Evolutionary conservation across 1,139 yeast species (phyloP).

Genomic region (Wickerhamomyces sp.): DNA sequence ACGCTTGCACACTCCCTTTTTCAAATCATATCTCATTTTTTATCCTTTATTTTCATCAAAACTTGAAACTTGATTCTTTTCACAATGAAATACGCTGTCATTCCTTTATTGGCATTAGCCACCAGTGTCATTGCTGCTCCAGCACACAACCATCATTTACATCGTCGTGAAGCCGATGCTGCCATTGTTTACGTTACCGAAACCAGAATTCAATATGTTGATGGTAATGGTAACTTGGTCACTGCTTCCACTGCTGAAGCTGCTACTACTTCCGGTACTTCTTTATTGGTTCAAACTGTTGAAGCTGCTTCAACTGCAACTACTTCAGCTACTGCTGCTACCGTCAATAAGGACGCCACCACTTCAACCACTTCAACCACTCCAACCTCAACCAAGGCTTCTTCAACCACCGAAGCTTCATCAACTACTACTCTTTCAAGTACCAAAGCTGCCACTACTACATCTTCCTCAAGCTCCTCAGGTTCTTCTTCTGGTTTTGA

Average conservation of each 20-base stretch:
- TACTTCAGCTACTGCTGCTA: slow-evolving; percentile 23
- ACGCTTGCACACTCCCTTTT: not conserved
- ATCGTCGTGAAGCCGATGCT: slow-evolving; percentile 44
- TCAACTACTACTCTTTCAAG: slow-evolving; percentile 11
- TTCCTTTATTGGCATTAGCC: slow-evolving; percentile 29
- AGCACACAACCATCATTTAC: slow-evolving; percentile 48
- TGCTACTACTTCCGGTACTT: slow-evolving; percentile 9
- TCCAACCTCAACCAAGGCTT: slow-evolving; percentile 17
- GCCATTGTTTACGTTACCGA: slow-evolving; percentile 53
- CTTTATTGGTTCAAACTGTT: not conserved
- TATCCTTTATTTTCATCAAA: not conserved
- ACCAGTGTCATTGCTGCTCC: slow-evolving; percentile 41
- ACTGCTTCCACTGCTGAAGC: slow-evolving; percentile 21
- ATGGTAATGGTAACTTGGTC: slow-evolving; percentile 32
- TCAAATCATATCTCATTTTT: not conserved
- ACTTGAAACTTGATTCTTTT: not conserved
- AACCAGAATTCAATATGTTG: slow-evolving; percentile 44
- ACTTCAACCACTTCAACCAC: slow-evolving; percentile 21
- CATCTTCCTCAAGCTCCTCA: slow-evolving; percentile 30
- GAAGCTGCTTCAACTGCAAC: slow-evolving; percentile 21
- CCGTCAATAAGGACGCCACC: slow-evolving; percentile 10
- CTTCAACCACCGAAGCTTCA: slow-evolving; percentile 18
- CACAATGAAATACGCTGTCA: slow-evolving; percentile 22
- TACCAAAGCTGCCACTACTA: slow-evolving; percentile 26
- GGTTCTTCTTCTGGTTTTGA: slow-evolving; percentile 31